A percentile compares a stretch with the other conserved stretches of the same genome.
These are phyloP conservation scores for Zymoseptoria passerinii DNA, from an alignment of 2,329 filamentous ascomycete genomes.

Conservation along the genomic window DNA sequence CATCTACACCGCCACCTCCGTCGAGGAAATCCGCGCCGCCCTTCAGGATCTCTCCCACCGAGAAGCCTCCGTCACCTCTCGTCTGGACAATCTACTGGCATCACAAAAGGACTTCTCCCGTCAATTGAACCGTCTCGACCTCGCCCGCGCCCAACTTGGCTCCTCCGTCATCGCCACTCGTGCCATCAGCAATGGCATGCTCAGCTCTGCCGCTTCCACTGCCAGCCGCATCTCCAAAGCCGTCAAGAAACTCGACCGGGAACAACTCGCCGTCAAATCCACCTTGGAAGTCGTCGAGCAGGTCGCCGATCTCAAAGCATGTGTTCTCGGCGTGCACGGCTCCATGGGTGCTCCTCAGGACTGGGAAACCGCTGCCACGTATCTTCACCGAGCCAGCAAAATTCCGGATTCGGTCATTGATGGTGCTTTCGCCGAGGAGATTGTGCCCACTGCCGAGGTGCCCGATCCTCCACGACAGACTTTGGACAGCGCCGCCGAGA, in stretches of 20 bases:
- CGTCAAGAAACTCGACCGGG: conserved; percentile 78
- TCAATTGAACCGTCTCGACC: conserved; percentile 77
- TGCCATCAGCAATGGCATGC: conserved; percentile 81
- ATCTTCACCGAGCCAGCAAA: conserved; percentile 72
- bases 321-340: conserved; percentile 85
- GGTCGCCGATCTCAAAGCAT: conserved; percentile 93
- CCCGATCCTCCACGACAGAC: conserved; percentile 85
- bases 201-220: conserved; percentile 75
- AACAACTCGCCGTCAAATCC: conserved; percentile 84
- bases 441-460: conserved; percentile 92
- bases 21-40: conserved; percentile 70
- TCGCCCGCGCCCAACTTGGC: conserved; percentile 79
- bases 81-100: conserved; percentile 66
- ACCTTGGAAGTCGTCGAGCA: conserved; percentile 90
- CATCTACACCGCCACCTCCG: conserved; percentile 63
- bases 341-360: conserved; percentile 98
- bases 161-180: conserved; percentile 78
- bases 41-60: conserved; percentile 67
- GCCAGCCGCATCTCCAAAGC: conserved; percentile 77
- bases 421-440: conserved; percentile 79
- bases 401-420: conserved; percentile 73
- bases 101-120: conserved; percentile 81
- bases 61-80: conserved; percentile 64
- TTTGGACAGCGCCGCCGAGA: conserved; percentile 77
- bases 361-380: conserved; percentile 92